phyloP scores from a whole-genome alignment of 495 filamentous ascomycete genomes.

The Amorphotheca resinae region DNA sequence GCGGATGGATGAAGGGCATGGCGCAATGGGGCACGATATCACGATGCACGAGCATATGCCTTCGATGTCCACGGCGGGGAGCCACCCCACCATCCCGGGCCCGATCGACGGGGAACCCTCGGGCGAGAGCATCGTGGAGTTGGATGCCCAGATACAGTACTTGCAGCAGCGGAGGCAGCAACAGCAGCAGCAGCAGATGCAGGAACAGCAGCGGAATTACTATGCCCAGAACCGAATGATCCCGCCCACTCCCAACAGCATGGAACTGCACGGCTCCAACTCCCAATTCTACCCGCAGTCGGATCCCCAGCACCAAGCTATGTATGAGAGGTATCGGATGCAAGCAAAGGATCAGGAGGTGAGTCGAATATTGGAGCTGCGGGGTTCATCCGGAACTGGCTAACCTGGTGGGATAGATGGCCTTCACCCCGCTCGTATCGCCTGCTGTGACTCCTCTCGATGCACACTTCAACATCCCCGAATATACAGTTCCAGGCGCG shows the following conservation, averaged over 20 bases:
- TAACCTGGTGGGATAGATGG: constrained; percentile 43
- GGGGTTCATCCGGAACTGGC: constrained; percentile 7
- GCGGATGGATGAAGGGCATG: constrained; percentile 32
- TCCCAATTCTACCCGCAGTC: constrained; percentile 45
- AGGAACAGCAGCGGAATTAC: constrained; percentile 42
- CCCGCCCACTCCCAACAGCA: constrained; percentile 86
- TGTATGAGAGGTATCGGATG: constrained; percentile 59
- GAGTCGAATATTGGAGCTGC: constrained; percentile 21
- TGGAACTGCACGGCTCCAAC: constrained; percentile 67
- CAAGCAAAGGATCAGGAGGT: constrained; percentile 72
- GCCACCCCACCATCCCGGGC: constrained; percentile 27
- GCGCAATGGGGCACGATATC: constrained; percentile 25
- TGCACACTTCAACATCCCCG: constrained; percentile 63
- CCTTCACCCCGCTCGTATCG: constrained; percentile 89
- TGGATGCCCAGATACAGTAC: constrained; percentile 49
- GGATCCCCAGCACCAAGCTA: constrained; percentile 48
- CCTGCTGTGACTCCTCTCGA: constrained; percentile 90
- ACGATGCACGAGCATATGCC: constrained; percentile 36
- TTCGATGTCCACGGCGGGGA: constrained; percentile 30
- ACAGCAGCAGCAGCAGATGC: constrained; percentile 30
- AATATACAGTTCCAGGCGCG: constrained; percentile 73
- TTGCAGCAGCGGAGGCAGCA: constrained; percentile 47
- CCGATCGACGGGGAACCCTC: constrained; percentile 22
- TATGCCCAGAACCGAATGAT: constrained; percentile 53
- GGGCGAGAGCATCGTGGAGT: constrained; percentile 34